These are phyloP conservation scores for Rubia peregrina DNA, from an alignment of 305 asterid genomes.

Conservation along the genomic window DNA sequence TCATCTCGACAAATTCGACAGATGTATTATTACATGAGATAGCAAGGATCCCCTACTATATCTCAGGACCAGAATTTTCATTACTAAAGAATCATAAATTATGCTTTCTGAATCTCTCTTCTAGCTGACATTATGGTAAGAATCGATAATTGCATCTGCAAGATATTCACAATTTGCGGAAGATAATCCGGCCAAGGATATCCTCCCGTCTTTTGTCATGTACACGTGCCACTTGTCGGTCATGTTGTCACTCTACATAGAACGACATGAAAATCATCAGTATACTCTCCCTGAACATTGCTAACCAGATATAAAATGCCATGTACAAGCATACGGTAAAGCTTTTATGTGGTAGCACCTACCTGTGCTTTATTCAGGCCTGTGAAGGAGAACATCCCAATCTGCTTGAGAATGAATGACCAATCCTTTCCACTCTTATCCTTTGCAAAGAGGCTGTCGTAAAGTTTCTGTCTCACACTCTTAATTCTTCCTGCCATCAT, in stretches of 20 bases:
- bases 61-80: slow-evolving; percentile 6
- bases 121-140: slow-evolving; percentile 75
- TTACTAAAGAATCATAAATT: neutral
- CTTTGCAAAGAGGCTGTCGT: slow-evolving; percentile 51
- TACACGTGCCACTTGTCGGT: slow-evolving; percentile 86
- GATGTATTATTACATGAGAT: slow-evolving; percentile 5
- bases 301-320: neutral
- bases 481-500: slow-evolving; percentile 94
- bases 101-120: slow-evolving; percentile 1
- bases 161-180: slow-evolving; percentile 96
- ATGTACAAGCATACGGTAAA: neutral
- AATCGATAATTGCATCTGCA: slow-evolving; percentile 93
- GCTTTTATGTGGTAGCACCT: neutral
- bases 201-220: slow-evolving; percentile 98
- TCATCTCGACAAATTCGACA: neutral
- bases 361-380: slow-evolving; percentile 94
- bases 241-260: slow-evolving; percentile 82
- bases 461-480: slow-evolving; percentile 71
- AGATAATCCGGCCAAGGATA: slow-evolving; percentile 90
- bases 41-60: neutral
- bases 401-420: slow-evolving; percentile 84
- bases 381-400: slow-evolving; percentile 97
- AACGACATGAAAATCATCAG: slow-evolving; percentile 20
- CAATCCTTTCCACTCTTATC: slow-evolving; percentile 88
- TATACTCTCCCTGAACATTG: neutral